Base-by-base conservation (phyloP, 2,329 filamentous ascomycete genomes). In the Lizonia empirigonia region DNA sequence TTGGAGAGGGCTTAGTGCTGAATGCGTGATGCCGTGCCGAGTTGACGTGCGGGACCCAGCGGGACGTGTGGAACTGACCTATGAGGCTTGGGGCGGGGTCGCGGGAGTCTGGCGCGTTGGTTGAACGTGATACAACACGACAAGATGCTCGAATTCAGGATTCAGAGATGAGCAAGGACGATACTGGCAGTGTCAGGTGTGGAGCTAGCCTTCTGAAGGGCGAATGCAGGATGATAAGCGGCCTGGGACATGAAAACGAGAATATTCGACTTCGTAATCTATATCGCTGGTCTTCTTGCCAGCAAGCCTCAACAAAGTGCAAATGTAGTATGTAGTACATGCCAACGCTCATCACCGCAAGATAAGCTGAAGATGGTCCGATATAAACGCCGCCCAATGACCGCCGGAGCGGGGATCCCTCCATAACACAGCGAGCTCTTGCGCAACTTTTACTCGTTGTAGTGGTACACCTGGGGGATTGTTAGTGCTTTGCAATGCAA, bases 391-490 rank as follows among this genome's bases (percentile, higher is more conserved):
- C 68, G 59, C 62, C 63, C 63, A 62, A 68, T 69, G 67, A 60
- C 59, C 60, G 51, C 54, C 40, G 19, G 51, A 59, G 46, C 10
- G 36, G 56, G 46, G 19, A 13, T 36, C 23, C 16, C 23, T 44
- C 29, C 37, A 35, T 37, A 39, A 32, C 37, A 56, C 34, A 27
- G 39, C 24, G 33, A 37, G 27, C 40, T 15, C 32, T 6, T 35
- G 24, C 22, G 27, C 35, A 27, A 40, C 16, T 39, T 38, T 57
- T 82, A 93, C 78, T 95, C 90, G 72, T 95, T 93, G 78, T 91
- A 93, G 74, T 95, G 90, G 74, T 91, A 95, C 56, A 94, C 87
- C 90, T 94, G 59, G 7, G 26, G 7, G 15, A 30, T n/a, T 30
- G 13, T 58, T 40, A 55, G 42, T 34, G 34, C 9, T 8, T 6